A percentile compares a stretch with the other conserved stretches of the same genome.
phyloP scores from a whole-genome alignment of 768 basidiomycete genomes.

The Xerocomellus amylosporus region DNA sequence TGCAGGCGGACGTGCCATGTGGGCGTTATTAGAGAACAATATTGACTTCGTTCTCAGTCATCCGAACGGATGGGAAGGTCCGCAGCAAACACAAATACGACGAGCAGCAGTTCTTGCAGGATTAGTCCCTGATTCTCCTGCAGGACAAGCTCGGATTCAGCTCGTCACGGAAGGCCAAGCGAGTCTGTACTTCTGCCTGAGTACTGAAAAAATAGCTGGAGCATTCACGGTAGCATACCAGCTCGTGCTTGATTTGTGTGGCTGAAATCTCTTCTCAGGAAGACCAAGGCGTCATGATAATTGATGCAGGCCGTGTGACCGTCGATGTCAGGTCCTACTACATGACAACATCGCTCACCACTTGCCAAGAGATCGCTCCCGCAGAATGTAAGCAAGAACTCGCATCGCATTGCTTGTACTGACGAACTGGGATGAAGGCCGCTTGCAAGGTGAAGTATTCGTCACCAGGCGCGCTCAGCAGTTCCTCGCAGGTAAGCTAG shows the following conservation, averaged over 20 bases:
- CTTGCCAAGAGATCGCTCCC: constrained; percentile 49
- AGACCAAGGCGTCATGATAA: constrained; percentile 48
- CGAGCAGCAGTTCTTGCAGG: constrained; percentile 42
- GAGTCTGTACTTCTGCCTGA: constrained; percentile 47
- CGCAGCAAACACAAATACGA: constrained; percentile 43
- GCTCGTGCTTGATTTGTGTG: not conserved
- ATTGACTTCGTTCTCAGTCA: constrained; percentile 48
- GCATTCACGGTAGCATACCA: constrained; percentile 23
- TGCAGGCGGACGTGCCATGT: constrained; percentile 39
- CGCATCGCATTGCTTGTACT: not conserved
- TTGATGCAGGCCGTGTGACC: constrained; percentile 65
- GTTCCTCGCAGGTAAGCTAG: constrained; percentile 38
- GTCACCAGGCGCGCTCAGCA: constrained; percentile 43
- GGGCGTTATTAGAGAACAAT: constrained; percentile 39
- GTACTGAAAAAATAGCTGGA: constrained; percentile 32
- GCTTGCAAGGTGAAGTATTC: constrained; percentile 50
- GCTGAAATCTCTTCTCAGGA: constrained; percentile 28
- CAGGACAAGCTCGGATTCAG: constrained; percentile 38
- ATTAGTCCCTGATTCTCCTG: constrained; percentile 36
- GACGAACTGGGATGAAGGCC: constrained; percentile 36
- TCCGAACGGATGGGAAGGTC: constrained; percentile 48
- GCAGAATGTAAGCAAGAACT: constrained; percentile 37
- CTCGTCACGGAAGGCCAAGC: constrained; percentile 57
- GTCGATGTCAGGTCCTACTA: constrained; percentile 58
- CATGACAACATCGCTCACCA: constrained; percentile 29